Conservation (phyloP, 805 yeast species). For the Limtongozyma cylindracea region DNA sequence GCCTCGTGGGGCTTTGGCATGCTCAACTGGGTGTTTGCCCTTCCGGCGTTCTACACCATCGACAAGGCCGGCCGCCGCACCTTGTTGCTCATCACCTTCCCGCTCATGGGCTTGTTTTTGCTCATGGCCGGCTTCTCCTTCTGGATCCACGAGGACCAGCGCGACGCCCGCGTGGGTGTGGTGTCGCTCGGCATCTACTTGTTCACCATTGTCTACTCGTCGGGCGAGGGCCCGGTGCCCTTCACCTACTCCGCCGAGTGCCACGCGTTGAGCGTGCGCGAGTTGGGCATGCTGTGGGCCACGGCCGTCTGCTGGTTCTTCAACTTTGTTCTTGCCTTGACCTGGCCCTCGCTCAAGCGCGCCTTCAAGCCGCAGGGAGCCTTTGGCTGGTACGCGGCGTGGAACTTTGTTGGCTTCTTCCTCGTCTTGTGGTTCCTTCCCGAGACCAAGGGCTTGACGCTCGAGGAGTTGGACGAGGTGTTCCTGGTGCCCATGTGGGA, state of each 20-base stretch:
- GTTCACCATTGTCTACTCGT: slow-evolving; percentile 48
- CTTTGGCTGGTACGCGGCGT: slow-evolving; percentile 71
- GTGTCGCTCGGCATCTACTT: slow-evolving; percentile 53
- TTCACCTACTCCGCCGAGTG: slow-evolving; percentile 77
- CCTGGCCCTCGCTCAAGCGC: slow-evolving; percentile 51
- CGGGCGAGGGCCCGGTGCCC: slow-evolving; percentile 80
- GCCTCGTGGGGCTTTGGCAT: slow-evolving; percentile 80
- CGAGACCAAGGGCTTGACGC: slow-evolving; percentile 45
- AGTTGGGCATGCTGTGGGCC: slow-evolving; percentile 59
- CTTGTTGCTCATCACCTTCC: slow-evolving; percentile 31
- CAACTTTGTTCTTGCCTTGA: slow-evolving; percentile 41
- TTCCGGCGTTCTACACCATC: slow-evolving; percentile 63
- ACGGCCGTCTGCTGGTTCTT: slow-evolving; percentile 57
- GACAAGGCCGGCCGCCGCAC: slow-evolving; percentile 56
- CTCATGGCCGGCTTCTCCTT: slow-evolving; percentile 46
- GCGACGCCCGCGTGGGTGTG: slow-evolving; percentile 33
- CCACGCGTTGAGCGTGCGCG: slow-evolving; percentile 56
- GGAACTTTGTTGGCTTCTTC: slow-evolving; percentile 52
- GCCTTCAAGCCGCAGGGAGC: slow-evolving; percentile 67
- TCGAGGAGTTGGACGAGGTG: slow-evolving; percentile 57
- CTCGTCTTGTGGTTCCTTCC: slow-evolving; percentile 48
- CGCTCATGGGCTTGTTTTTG: slow-evolving; percentile 33
- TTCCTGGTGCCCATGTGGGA: slow-evolving; percentile 30
- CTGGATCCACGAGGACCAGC: slow-evolving; percentile 23
- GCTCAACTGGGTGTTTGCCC: slow-evolving; percentile 55